These are phyloP conservation scores for Crithidia fasciculata DNA, from an alignment of 208 protist genomes.

Conservation along the genomic window DNA sequence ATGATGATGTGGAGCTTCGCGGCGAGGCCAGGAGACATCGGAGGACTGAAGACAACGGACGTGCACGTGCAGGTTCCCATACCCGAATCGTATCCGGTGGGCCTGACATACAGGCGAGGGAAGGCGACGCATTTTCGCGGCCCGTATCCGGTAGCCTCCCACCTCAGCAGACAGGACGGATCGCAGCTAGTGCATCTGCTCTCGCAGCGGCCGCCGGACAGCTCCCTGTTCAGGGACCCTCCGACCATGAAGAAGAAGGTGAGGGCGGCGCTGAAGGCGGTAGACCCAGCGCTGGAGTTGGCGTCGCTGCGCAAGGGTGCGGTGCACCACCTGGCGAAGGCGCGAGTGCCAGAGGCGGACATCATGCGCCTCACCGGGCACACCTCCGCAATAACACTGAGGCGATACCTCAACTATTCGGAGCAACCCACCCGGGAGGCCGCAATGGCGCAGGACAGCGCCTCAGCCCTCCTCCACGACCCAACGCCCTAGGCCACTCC, in stretches of 20 bases:
- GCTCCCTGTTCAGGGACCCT: not conserved
- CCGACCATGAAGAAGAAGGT: constrained; percentile 2
- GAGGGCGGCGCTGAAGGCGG: constrained; percentile 1
- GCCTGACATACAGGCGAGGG: constrained; percentile 1
- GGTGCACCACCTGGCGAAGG: constrained; percentile 6
- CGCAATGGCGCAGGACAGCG: constrained; percentile 16
- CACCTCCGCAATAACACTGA: constrained; percentile 3
- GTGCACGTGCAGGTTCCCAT: not conserved
- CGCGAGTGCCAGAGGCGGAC: not conserved
- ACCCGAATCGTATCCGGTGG: not conserved
- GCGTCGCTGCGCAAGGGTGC: constrained; percentile 16
- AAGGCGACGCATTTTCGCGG: constrained; percentile 2
- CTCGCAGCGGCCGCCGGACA: not conserved
- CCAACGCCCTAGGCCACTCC: not conserved
- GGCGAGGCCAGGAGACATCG: not conserved
- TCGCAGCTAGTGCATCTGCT: not conserved
- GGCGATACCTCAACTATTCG: constrained; percentile 18
- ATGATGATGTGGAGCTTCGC: not conserved
- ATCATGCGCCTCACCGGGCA: constrained; percentile 18
- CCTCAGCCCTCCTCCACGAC: constrained; percentile 6
- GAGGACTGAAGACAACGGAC: not conserved
- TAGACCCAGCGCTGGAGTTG: not conserved
- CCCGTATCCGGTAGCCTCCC: not conserved
- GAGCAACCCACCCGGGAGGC: constrained; percentile 19
- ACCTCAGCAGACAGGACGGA: not conserved